Evolutionary conservation across 768 basidiomycete genomes (phyloP), one percentile per base, ranked within the genome.

Genomic region (Cyclocybe aegerita): DNA sequence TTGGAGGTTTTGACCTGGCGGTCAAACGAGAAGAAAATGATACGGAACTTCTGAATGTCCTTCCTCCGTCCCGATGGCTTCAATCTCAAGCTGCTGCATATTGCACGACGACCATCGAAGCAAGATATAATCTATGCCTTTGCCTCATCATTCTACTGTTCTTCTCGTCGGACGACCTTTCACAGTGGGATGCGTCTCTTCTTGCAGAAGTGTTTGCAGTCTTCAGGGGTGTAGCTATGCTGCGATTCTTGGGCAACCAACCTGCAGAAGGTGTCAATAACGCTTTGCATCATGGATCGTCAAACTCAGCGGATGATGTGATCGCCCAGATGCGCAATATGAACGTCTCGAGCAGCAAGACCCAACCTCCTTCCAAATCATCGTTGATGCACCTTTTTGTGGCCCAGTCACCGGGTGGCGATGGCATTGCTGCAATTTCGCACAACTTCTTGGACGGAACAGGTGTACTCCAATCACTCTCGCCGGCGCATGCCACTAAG

Each of bases 21-120:
- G 79, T 91, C 52, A 93, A 93, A 65, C 71, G 72, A 54, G 91
- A 93, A 65, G 85, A 86, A 56, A 85, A 88, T 30, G 88, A 90
- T 57, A 75, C 78, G 12, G 83, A 82, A 40, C 59, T 77, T 7
- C 70, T 75, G 11, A 73, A 81, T 32, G 80, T 81, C 23, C 73
- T 78, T 46, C 71, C 79, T 33, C 70, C 72, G 36, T 84, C 85
- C 11, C 77, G 83, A 46, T 87, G 85, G 85, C 74, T 71, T 43
- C 77, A 74, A 48, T 81, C 81, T 30, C 70, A 89, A 31, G 79
- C 81, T 31, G 76, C 86, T 17, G 72, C 79, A 30, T 93, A 90
- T 63, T 72, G 80, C 33, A 71, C 75, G 11, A 78, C 76, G 44
- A 78, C 87, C 4, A 71, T 89, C 40, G 76, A 83, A 54, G 89